Percentiles rank a stretch among this genome's conserved stretches.
These are phyloP conservation scores for Blastomyces percursus DNA, from an alignment of 2,329 filamentous ascomycete genomes.

Conservation along the genomic window DNA sequence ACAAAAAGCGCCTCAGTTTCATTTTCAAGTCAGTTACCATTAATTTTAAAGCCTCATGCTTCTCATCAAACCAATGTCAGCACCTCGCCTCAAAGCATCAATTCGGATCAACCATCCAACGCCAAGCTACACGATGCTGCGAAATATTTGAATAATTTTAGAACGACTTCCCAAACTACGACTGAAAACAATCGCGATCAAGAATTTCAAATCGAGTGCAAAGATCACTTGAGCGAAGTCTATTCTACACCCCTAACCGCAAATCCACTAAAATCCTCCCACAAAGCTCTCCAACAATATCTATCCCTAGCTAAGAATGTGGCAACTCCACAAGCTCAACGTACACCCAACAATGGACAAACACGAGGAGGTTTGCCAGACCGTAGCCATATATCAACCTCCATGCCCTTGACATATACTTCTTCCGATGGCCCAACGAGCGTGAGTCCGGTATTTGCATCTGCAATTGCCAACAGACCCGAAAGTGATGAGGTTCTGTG, in stretches of 20 bases:
- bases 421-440: not conserved
- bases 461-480: too few species aligned
- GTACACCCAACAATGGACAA: not conserved
- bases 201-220: not conserved
- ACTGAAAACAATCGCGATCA: not conserved
- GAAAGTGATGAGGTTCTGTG: not conserved
- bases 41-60: not conserved
- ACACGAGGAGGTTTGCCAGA: not conserved
- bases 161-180: not conserved
- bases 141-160: not conserved
- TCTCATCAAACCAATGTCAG: not conserved
- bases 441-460: not conserved
- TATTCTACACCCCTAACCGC: not conserved
- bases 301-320: not conserved
- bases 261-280: not conserved
- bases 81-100: not conserved
- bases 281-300: not conserved
- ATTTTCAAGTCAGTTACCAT: not conserved
- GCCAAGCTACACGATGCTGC: not conserved
- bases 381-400: not conserved
- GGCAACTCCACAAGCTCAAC: not conserved
- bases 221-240: not conserved
- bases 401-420: constrained; percentile 1
- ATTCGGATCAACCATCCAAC: not conserved
- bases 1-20: not conserved